Conservation (phyloP, 768 basidiomycete genomes). For the Pisolithus orientalis region DNA sequence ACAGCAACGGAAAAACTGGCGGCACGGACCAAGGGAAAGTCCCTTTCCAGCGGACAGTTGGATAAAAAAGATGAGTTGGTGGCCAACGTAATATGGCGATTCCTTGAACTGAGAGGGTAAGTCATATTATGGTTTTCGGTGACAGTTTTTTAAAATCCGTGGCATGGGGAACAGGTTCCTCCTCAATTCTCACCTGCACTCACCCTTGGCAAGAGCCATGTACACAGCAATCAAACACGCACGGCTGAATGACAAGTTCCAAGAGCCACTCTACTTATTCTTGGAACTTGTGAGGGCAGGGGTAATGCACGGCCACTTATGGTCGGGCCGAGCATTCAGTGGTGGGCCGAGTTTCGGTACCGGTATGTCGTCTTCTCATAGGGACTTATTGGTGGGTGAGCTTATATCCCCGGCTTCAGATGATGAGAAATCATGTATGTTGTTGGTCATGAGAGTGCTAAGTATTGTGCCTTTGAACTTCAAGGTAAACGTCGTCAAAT, state of each 20-base stretch:
- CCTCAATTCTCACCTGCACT: slow-evolving; percentile 81
- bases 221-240: slow-evolving; percentile 71
- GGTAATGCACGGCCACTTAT: slow-evolving; percentile 91
- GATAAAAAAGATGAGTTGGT: slow-evolving; percentile 99
- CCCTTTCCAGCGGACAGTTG: slow-evolving; percentile 40
- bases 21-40: slow-evolving; percentile 69
- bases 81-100: slow-evolving; percentile 97
- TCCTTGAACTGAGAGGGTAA: slow-evolving; percentile 92
- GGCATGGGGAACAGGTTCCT: slow-evolving; percentile 59
- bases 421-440: slow-evolving; percentile 90
- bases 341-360: slow-evolving; percentile 94
- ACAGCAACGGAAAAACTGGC: slow-evolving; percentile 79
- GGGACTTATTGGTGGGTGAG: slow-evolving; percentile 17
- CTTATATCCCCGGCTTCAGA: slow-evolving; percentile 40
- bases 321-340: slow-evolving; percentile 83
- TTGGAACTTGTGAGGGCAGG: slow-evolving; percentile 95
- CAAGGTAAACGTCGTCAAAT: slow-evolving; percentile 52
- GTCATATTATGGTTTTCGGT: slow-evolving; percentile 3
- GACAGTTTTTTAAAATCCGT: slow-evolving; percentile 5
- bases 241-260: slow-evolving; percentile 95
- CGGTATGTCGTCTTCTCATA: slow-evolving; percentile 47
- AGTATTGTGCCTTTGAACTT: slow-evolving; percentile 94
- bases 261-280: slow-evolving; percentile 92
- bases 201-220: slow-evolving; percentile 88
- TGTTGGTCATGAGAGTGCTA: slow-evolving; percentile 93